Evolutionary conservation across 2,329 filamentous ascomycete species (phyloP), one percentile per base, ranked within the genome.

Genomic region (Thyridium curvatum): DNA sequence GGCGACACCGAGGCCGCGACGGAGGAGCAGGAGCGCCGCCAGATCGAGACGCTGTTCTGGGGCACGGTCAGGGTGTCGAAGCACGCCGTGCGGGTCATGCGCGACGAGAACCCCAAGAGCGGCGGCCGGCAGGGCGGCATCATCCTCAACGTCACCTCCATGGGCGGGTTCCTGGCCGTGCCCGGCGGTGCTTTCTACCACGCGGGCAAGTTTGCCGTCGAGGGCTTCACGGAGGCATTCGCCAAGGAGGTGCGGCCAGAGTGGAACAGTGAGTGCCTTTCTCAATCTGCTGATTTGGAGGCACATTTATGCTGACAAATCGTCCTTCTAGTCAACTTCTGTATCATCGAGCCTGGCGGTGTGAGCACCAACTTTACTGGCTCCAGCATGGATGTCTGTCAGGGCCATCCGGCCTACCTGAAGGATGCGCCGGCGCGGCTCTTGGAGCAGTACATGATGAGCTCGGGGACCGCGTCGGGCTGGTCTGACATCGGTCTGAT

Each of bases 61-160:
- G 56, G 57, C 28, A 45, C 52, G 6, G 46, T 46, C 4, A 41
- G 46, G 12, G 35, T 59, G 12, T 51, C 46, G 1, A 44, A 46
- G 9, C 47, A 51, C 8, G 54, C 55, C n/a, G 31, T 60, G 16
- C 45, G 48, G 33, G 41, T 56, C 13, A 52, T 60, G 47, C 51
- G 55, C 4, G 51, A 54, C 17, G 43, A 46, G 31, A 55, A 55
- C 34, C 37, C 48, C 35, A 38, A 35, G 10, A 39, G 17, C 26
- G 44, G 35, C 2, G 65, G 37, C 32, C 46, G 44, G 26, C 48
- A 50, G 34, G 73, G 74, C 3, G 75, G 74, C 8, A 55, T 73
- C 6, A 69, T 80, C 12, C 56, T 77, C 30, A 72, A 79, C 42
- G 54, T 79, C 30, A 74, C 69, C 5, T 75, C 70, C 3, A 67